Evolutionary conservation across 1,139 yeast species (phyloP).

Genomic region (Saccharomyces uvarum): DNA sequence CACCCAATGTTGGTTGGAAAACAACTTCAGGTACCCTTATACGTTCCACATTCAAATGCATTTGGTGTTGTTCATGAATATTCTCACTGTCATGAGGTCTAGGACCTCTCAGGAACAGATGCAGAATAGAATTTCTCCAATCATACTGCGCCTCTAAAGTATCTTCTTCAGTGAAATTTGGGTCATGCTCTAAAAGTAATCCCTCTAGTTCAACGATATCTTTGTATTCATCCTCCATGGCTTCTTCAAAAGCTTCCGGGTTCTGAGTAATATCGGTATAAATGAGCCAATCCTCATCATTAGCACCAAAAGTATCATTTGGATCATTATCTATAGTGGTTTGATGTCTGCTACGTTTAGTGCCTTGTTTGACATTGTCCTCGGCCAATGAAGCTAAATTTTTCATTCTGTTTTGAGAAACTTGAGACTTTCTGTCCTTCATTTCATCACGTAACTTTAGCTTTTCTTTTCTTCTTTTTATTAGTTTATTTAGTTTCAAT

Average conservation of each 20-base stretch:
- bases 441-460: slow-evolving; percentile 67
- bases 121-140: slow-evolving; percentile 75
- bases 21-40: slow-evolving; percentile 86
- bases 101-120: slow-evolving; percentile 85
- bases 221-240: slow-evolving; percentile 62
- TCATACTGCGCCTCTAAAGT: slow-evolving; percentile 77
- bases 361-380: slow-evolving; percentile 42
- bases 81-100: slow-evolving; percentile 60
- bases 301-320: slow-evolving; percentile 90
- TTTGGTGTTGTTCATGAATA: slow-evolving; percentile 70
- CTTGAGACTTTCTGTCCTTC: slow-evolving; percentile 81
- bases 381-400: slow-evolving; percentile 82
- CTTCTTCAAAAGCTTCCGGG: slow-evolving; percentile 56
- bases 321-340: slow-evolving; percentile 83
- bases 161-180: slow-evolving; percentile 77
- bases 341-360: slow-evolving; percentile 46
- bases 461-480: slow-evolving; percentile 57
- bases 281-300: slow-evolving; percentile 92
- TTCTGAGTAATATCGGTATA: slow-evolving; percentile 76
- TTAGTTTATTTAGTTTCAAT: slow-evolving; percentile 47
- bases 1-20: slow-evolving; percentile 93
- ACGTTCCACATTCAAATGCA: slow-evolving; percentile 84
- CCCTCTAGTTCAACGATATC: slow-evolving; percentile 59
- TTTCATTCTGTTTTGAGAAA: slow-evolving; percentile 90
- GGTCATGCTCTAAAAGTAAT: slow-evolving; percentile 71